Evolutionary conservation across 768 basidiomycete genomes (phyloP), one percentile per base, ranked within the genome.

Genomic region (Neoboletus brunneissimus): DNA sequence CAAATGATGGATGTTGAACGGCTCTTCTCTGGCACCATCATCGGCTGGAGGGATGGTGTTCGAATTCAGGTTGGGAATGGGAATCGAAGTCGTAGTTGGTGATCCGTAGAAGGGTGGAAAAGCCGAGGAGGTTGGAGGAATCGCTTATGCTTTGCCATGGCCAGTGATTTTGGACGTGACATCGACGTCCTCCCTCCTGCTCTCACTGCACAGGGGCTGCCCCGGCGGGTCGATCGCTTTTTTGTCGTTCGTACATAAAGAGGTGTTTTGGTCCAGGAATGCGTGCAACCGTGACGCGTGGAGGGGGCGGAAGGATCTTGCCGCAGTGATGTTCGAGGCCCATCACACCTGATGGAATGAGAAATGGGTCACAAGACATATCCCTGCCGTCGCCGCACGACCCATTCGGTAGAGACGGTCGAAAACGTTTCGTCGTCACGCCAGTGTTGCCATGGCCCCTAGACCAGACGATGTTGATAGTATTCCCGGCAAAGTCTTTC

Each of bases 1-100:
- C 48, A 63, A 62, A 44, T 62, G 37, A 15, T 38, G 37, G 25
- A 25, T 25, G 25, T 25, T 25, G 25, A 25, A 38, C 18, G 37
- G 37, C 8, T 38, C 31, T 32, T 31, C 9, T 16, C n/a, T n/a
- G n/a, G 25, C 25, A 25, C 25, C 25, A 25, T 25, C 25, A 25
- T 25, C 25, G 25, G 25, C 25, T 5, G 5, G 25, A 25, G 25
- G 5, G 25, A 25, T 25, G 25, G 25, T 2, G 5, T 25, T 25
- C 25, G 25, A 25, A 25, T 25, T 25, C 25, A n/a, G 25, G 3
- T 25, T 25, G 3, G 25, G 25, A 25, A n/a, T n/a, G 31, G 51
- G 10, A 46, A 46, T 52, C 32, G 46, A 50, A 29, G 46, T 12
- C 25, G 32, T n/a, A 20, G 52, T 27, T n/a, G 3, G 45, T 25